Evolutionary conservation across 2,329 filamentous ascomycete genomes (phyloP).

Genomic region (Scedosporium aurantiacum): DNA sequence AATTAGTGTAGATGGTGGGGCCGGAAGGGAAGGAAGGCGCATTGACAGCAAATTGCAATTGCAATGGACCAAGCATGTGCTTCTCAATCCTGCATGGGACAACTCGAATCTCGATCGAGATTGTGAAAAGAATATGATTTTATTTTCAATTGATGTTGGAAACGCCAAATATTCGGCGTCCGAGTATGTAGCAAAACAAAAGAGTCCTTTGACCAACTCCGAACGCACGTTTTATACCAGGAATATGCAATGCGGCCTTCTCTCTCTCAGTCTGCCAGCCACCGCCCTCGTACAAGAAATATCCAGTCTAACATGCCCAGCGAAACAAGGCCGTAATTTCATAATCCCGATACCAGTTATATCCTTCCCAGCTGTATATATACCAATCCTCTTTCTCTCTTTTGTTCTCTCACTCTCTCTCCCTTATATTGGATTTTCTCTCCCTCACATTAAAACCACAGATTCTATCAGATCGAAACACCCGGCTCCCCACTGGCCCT

Average conservation of each 20-base stretch:
- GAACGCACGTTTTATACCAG: neutral
- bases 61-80: too few species aligned
- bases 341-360: neutral
- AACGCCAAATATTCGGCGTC: too few species aligned
- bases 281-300: neutral
- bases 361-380: neutral
- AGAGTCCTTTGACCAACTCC: neutral
- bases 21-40: too few species aligned
- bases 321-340: neutral
- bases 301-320: too few species aligned
- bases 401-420: neutral
- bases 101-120: too few species aligned
- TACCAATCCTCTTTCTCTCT: neutral
- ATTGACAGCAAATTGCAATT: too few species aligned
- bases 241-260: neutral
- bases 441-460: too few species aligned
- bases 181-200: too few species aligned
- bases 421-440: too few species aligned
- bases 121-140: too few species aligned
- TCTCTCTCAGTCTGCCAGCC: neutral
- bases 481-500: neutral
- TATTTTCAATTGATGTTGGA: too few species aligned
- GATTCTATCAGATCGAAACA: neutral
- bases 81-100: too few species aligned
- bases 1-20: slow-evolving; percentile 5